phyloP scores from a whole-genome alignment of 2,329 filamentous ascomycete species.

The Fusarium marasasianum region DNA sequence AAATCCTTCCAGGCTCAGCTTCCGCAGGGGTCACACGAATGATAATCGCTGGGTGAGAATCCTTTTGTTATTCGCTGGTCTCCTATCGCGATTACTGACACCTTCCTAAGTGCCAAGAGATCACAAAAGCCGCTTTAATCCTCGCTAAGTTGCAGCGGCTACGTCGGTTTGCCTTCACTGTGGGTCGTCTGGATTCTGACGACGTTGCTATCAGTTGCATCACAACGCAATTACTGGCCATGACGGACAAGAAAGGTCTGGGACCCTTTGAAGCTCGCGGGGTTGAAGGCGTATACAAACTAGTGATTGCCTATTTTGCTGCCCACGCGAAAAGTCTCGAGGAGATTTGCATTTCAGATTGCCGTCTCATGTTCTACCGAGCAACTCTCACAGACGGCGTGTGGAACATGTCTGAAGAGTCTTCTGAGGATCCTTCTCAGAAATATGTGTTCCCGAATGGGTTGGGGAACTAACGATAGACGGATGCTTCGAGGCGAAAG shows the following conservation, averaged over 20 bases:
- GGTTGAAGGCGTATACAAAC: rapidly evolving
- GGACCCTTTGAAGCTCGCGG: background rate
- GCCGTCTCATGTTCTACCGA: background rate
- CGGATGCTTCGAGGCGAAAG: background rate
- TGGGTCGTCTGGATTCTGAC: too few species aligned
- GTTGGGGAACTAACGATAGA: background rate
- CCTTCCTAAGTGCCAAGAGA: too few species aligned
- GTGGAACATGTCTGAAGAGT: background rate
- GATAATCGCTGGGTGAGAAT: background rate
- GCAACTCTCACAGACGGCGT: background rate
- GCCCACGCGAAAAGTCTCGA: background rate
- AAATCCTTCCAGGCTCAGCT: too few species aligned
- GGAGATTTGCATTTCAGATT: background rate
- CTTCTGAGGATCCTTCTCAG: background rate
- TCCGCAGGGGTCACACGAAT: rapidly evolving
- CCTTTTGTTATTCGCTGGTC: background rate
- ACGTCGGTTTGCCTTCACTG: too few species aligned
- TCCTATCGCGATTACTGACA: too few species aligned
- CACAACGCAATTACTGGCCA: background rate
- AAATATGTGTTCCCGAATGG: rapidly evolving
- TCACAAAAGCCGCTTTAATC: too few species aligned
- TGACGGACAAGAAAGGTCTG: background rate
- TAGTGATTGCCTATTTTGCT: background rate
- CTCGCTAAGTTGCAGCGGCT: too few species aligned
- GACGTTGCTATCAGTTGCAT: too few species aligned